Conservation (phyloP, 176 grass and related monocot genomes). For the Avena insularis region DNA sequence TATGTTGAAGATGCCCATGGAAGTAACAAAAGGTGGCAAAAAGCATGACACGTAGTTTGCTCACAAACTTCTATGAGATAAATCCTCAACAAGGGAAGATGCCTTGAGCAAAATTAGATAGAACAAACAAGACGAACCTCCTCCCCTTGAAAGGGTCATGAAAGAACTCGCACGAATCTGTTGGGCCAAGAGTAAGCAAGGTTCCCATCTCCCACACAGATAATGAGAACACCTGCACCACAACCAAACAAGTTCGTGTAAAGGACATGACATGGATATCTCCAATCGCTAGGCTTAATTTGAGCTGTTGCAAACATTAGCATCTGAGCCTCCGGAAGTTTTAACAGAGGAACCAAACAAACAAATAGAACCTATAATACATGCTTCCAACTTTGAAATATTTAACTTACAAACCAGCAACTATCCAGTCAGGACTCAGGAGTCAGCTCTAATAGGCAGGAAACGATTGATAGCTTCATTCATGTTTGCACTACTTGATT, state of each 20-base stretch:
- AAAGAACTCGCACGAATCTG: slow-evolving; percentile 93
- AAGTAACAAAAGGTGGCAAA: slow-evolving; percentile 10
- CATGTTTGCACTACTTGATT: not conserved
- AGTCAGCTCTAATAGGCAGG: slow-evolving; percentile 1
- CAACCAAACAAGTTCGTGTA: slow-evolving; percentile 38
- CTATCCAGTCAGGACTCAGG: not conserved
- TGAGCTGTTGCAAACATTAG: slow-evolving; percentile 8
- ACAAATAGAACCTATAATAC: not conserved
- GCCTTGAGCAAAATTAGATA: not conserved
- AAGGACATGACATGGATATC: not conserved
- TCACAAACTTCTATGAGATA: not conserved
- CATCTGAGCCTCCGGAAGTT: not conserved
- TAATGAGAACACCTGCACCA: slow-evolving; percentile 75
- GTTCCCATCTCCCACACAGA: slow-evolving; percentile 84
- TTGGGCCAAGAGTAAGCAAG: slow-evolving; percentile 73
- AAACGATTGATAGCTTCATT: not conserved
- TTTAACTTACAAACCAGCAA: not conserved
- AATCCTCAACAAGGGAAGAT: not conserved
- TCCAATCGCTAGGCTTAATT: not conserved
- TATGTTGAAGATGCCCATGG: not conserved
- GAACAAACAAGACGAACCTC: slow-evolving; percentile 49
- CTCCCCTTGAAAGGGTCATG: slow-evolving; percentile 91
- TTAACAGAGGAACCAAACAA: not conserved
- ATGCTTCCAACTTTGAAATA: not conserved
- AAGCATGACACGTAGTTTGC: not conserved